Base-by-base conservation (phyloP, 345 rosid species). In the Conringia planisiliqua region DNA sequence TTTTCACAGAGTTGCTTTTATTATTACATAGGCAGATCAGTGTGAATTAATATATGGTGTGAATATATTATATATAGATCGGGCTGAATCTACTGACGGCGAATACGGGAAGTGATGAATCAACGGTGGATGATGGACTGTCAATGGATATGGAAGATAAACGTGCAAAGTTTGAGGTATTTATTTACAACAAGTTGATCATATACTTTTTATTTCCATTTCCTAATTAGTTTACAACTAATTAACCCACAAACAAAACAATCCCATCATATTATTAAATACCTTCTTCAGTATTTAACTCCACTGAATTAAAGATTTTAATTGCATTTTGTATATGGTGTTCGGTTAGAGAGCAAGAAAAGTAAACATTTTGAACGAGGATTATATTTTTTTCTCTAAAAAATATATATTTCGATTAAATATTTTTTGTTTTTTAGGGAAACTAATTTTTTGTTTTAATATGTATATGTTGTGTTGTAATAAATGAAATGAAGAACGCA, bases 91-190 rank as follows among this genome's bases (percentile, higher is more conserved):
- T 94, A 69, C 82, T 88, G 68, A 82, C 84, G 27, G 87, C 88
- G 46, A 86, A 85, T 36, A 76, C 89, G 14, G 88, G 96, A 80
- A 94, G 96, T 70, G 97, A 91, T 79, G 90, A 90, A 74, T 91
- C 97, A 27, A 90, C 85, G 22, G 96, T 94, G 58, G 97, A 90
- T 72, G 97, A 90, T 78, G 97, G 93, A 14, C 51, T 85, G 0
- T 90, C 96, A 26, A 85, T 91, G 4, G 87, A 88, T 27, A 72
- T 77, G 72, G 96, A 90, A 68, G 88, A 91, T 3, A 86, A 83
- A 58, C 75, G 89, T 82, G 79, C 85, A 57, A 86, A 86, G 46
- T 75, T 3, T 62, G 93, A 90, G 97, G 98, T 94, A 65, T 47
- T 32, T 56, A 5, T 40, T 30, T 10, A 40, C 44, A 43, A 35